Conservation (phyloP, 164 flowering plant genomes). For the Stephania yunnanensis region DNA sequence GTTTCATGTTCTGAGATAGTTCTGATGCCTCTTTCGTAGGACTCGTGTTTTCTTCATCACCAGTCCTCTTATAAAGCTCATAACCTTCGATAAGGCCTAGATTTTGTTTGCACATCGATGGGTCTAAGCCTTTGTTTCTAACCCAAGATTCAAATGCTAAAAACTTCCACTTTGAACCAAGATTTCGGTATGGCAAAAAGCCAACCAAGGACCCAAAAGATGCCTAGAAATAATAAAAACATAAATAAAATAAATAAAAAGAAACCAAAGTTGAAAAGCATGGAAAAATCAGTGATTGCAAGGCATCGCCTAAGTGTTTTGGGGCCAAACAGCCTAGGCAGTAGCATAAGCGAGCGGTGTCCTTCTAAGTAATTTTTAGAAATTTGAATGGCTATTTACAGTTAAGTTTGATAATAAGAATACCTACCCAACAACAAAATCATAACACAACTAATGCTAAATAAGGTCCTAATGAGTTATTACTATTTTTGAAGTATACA, state of each 20-base stretch:
- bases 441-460: too few relatives aligned
- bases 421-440: too few relatives aligned
- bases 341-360: too few relatives aligned
- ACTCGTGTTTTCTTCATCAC: conserved; percentile 23
- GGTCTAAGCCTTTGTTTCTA: conserved; percentile 73
- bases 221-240: conserved; percentile 39
- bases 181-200: conserved; percentile 79
- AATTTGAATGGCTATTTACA: too few relatives aligned
- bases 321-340: too few relatives aligned
- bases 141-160: conserved; percentile 94
- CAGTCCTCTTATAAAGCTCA: conserved; percentile 28
- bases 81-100: conserved; percentile 49
- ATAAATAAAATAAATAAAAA: neutral
- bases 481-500: too few relatives aligned
- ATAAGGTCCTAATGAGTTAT: too few relatives aligned
- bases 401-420: too few relatives aligned
- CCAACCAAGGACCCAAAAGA: conserved; percentile 85
- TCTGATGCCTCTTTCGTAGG: conserved; percentile 25
- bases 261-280: conserved; percentile 5
- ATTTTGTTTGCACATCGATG: conserved; percentile 55
- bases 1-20: conserved; percentile 47
- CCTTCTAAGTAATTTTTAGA: too few relatives aligned
- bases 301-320: too few relatives aligned
- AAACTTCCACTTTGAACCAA: conserved; percentile 76
- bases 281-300: neutral